Base-by-base conservation (phyloP, 805 yeast genomes). In the Saccharomycodes ludwigii region DNA sequence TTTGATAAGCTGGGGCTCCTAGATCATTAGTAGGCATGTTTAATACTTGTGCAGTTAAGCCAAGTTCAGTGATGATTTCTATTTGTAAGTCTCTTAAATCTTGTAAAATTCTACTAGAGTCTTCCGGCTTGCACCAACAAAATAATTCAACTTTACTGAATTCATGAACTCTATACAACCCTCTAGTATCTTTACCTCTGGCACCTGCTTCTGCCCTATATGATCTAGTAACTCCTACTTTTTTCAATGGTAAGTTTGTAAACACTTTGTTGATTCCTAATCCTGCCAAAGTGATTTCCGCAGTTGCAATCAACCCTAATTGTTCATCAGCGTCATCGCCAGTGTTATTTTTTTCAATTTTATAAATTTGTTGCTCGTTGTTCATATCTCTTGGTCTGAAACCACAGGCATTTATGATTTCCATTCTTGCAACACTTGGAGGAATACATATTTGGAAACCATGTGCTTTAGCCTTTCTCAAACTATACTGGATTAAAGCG, bases 201-300 rank as follows among this genome's bases (percentile, higher is more conserved):
- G 97, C 91, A 2, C 97, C 98, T 0, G 98, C 98, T 51, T 91
- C 98, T 0, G 96, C 95, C 39, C 98, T 65, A 49, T 76, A 91
- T 39, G 94, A 73, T 40, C 96, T 65, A 33, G 93, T 78, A 1
- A 84, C 65, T 1, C 96, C 98, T 9, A 74, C 91, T 18, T 71
- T 60, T 44, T 70, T 74, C 10, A 60, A 40, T 0, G 93, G 85
- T 5, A 72, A 57, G 0, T 62, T 54, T 1, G 47, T 27, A 22
- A 61, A 43, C 0, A 59, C 54, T 16, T 62, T 59, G 35, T 77
- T 68, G 4, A 77, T 68, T 32, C 71, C 74, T 39, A 77, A 56
- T 0, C 85, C 95, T 1, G 95, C 98, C 18, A 91, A 53, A 0
- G 98, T 83, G 21, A 91, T 88, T 50, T 91, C 98, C 0, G 97